Evolutionary conservation across 1,284 basidiomycete genomes (phyloP).

Genomic region (Pseudozyma thailandica): DNA sequence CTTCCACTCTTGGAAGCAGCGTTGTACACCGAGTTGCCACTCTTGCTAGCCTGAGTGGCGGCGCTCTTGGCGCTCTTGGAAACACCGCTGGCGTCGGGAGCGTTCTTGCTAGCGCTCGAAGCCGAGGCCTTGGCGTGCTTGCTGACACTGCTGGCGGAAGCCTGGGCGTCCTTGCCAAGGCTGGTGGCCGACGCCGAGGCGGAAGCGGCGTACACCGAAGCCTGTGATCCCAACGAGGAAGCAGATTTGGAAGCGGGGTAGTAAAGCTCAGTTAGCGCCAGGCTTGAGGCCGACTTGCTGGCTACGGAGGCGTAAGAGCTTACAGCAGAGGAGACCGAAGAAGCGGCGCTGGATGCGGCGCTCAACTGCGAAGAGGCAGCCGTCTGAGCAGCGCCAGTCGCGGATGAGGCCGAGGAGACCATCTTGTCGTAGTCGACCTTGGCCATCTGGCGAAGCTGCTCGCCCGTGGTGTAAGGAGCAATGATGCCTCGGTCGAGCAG

Average conservation of each 20-base stretch:
- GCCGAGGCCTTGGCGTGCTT: constrained; percentile 11
- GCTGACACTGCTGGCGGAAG: constrained; percentile 17
- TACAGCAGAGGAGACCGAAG: constrained; percentile 57
- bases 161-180: constrained; percentile 26
- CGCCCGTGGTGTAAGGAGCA: constrained; percentile 59
- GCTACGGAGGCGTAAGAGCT: constrained; percentile 48
- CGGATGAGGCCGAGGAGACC: constrained; percentile 35
- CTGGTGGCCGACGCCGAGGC: constrained; percentile 27
- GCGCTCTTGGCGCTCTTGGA: constrained; percentile 48
- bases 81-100: constrained; percentile 29
- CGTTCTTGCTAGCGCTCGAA: constrained; percentile 34
- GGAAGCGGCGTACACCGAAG: constrained; percentile 40
- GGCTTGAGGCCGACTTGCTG: constrained; percentile 32
- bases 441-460: constrained; percentile 63
- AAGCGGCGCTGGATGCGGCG: constrained; percentile 47
- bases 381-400: constrained; percentile 33
- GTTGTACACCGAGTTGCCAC: constrained; percentile 33
- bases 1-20: constrained; percentile 53
- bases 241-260: constrained; percentile 52
- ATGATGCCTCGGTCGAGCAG: constrained; percentile 66
- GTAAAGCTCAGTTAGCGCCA: constrained; percentile 56
- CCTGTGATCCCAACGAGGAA: constrained; percentile 48
- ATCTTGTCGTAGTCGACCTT: constrained; percentile 61
- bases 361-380: constrained; percentile 42
- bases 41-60: constrained; percentile 45